Evolutionary conservation across 78 protist genomes (phyloP), one percentile per base, ranked within the genome.

Genomic region (Carpediemonas membranifera): DNA sequence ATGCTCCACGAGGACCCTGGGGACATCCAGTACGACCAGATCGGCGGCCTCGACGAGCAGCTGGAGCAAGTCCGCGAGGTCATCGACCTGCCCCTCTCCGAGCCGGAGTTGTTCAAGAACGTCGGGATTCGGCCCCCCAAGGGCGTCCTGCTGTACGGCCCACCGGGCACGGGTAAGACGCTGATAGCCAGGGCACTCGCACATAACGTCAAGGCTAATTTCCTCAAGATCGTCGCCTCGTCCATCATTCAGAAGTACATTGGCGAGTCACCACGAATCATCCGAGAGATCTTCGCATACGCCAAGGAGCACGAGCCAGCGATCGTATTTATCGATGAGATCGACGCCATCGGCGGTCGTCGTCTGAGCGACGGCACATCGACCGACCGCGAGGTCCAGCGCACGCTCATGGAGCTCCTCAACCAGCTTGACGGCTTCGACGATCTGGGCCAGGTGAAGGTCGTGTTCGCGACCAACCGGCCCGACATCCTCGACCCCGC

Each of bases 241-340:
- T 94, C 98, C 35, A 88, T 96, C 25, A 98, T 96, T 21, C 97
- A 96, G 82, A 96, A 96, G 78, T 96, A 94, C 84, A 94, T 96
- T 61, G 99, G 99, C 37, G 99, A 96, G 71, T 60, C 84, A 16
- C 97, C 98, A 31, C 79, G 98, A 25, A 76, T 93, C 14, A 87
- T 96, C 56, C 86, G 99, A 25, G 99, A 96, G 60, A 94, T 96
- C 98, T 96, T 96, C 59, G 93, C 77, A 0, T 92, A 89, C 43
- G 98, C 98, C 3, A 63, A 77, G 7, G 97, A 87, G 36, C 92
- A 94, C 83, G 79, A 90, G 59, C 98, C 99, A 13, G 94, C 98
- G 80, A 89, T 97, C 54, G 93, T 97, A 35, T 97, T 97, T 78
- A 94, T 97, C 95, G 99, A 97, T 76, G 99, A 96, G 77, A 91